These are phyloP conservation scores for Aschersonia sp. DNA, from an alignment of 2,329 filamentous ascomycete genomes.

Conservation along the genomic window DNA sequence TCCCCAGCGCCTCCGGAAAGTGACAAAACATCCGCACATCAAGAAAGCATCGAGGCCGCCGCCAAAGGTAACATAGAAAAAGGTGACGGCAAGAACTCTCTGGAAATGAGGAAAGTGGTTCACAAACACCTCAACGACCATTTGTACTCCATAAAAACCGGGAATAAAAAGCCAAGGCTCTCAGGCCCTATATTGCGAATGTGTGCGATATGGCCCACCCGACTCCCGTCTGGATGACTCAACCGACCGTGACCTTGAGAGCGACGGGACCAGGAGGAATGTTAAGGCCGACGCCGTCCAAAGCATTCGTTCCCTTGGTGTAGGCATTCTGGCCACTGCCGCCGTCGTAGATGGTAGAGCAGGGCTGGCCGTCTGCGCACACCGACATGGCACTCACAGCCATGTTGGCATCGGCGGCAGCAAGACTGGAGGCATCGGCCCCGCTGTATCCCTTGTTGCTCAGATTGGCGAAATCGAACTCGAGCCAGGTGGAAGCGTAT, in stretches of 20 bases:
- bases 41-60: too few species aligned
- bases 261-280: conserved; percentile 12
- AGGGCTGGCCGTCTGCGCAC: conserved; percentile 19
- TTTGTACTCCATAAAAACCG: background rate
- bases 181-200: background rate
- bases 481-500: conserved; percentile 30
- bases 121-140: conserved; percentile 6
- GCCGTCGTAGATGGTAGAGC: conserved; percentile 23
- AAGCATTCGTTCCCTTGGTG: conserved; percentile 18
- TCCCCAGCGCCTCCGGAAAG: too few species aligned
- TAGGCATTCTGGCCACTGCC: conserved; percentile 23
- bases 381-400: conserved; percentile 21
- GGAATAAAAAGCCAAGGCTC: background rate
- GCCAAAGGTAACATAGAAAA: too few species aligned
- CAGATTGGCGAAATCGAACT: conserved; percentile 31
- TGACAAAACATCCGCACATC: too few species aligned
- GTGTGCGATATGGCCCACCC: background rate
- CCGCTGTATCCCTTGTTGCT: conserved; percentile 34
- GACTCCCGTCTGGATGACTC: conserved; percentile 3
- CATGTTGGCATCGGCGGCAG: conserved; percentile 19
- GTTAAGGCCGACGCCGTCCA: conserved; percentile 27
- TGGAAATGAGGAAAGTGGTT: background rate
- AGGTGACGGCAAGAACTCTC: too few species aligned
- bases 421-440: conserved; percentile 34
- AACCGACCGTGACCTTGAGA: conserved; percentile 18